Evolutionary conservation across 208 protist genomes (phyloP), one percentile per base, ranked within the genome.

Genomic region (Acanthamoeba healyi): DNA sequence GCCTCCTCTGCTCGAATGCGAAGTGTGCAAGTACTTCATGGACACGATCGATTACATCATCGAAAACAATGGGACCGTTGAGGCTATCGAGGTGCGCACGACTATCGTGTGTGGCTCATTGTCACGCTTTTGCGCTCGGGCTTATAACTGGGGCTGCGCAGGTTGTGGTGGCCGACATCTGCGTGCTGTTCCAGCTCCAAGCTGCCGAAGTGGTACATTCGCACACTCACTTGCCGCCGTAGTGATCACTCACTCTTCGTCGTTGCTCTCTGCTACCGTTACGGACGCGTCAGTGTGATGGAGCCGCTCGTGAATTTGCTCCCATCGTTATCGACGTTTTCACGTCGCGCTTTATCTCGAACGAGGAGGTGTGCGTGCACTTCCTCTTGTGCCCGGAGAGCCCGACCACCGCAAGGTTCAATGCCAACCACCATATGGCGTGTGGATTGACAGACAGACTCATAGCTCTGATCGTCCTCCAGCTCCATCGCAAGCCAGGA

Each of bases 11-110:
- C 79, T 88, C 49, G 51, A 54, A 38, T 88, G 79, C 22, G 79
- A 88, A 15, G 79, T 88, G 79, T 88, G 79, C 79, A 88, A 63
- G 51, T 88, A 65, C 79, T 61, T 88, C 49, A 42, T 88, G 46
- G 79, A 63, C 42, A 63, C 51, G 49, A 46, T 88, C 7, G 34
- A 88, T 26, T 24, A 26, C 9, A 26, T 88, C 19, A 0, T 88
- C n/a, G 79, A 88, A 32, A 88, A 19, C 79, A 88, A 88, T 46
- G 79, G 22, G 7, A 38, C 70, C 17, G 24, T 46, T 15, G 70
- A 81, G 10, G 70, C 32, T 6, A 40, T 81, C n/a, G 70, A 81
- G 36, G 38, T 81, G 38, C 67, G 34, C 36, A 12, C 2, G 0
- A 15, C 56, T 65, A 7, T 65, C 56, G 9, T 54, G 10, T 29